Evolutionary conservation across 768 basidiomycete species (phyloP).

Genomic region (Lenzites betulinus): DNA sequence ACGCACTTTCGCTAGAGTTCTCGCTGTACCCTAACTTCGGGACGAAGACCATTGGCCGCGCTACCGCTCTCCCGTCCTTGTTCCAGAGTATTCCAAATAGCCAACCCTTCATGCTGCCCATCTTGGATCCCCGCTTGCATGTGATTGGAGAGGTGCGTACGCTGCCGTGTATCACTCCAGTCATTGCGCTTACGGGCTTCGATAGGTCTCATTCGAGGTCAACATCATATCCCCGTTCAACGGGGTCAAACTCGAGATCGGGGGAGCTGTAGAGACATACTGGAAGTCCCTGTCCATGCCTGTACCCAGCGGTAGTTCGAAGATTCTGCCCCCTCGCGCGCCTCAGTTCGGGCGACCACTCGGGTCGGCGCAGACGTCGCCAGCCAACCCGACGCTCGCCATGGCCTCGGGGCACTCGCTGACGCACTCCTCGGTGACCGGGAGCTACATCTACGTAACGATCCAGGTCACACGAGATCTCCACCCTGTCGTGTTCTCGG

Average conservation of each 20-base stretch:
- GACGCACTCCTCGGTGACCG: constrained; percentile 87
- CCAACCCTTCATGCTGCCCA: constrained; percentile 65
- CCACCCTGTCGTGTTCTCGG: constrained; percentile 82
- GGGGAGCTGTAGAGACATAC: constrained; percentile 95
- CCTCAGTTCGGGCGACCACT: constrained; percentile 30
- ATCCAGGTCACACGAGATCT: constrained; percentile 93
- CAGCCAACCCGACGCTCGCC: constrained; percentile 59
- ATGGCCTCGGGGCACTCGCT: constrained; percentile 53
- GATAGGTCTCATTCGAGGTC: constrained; percentile 83
- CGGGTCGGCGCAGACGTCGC: constrained; percentile 51
- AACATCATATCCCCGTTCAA: constrained; percentile 87
- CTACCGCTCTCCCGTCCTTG: constrained; percentile 77
- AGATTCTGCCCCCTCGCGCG: constrained; percentile 25
- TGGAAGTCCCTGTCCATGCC: constrained; percentile 86
- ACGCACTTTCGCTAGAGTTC: constrained; percentile 80
- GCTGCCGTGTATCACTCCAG: background rate
- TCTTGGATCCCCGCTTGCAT: constrained; percentile 91
- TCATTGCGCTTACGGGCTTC: background rate
- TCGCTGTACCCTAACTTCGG: constrained; percentile 98
- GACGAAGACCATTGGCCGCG: constrained; percentile 93
- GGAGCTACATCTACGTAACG: constrained; percentile 82
- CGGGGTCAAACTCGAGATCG: constrained; percentile 90
- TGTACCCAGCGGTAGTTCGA: constrained; percentile 31
- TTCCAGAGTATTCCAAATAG: constrained; percentile 60
- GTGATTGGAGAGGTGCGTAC: constrained; percentile 84